Conservation (phyloP, 495 filamentous ascomycete species). For the Amorphotheca resinae region DNA sequence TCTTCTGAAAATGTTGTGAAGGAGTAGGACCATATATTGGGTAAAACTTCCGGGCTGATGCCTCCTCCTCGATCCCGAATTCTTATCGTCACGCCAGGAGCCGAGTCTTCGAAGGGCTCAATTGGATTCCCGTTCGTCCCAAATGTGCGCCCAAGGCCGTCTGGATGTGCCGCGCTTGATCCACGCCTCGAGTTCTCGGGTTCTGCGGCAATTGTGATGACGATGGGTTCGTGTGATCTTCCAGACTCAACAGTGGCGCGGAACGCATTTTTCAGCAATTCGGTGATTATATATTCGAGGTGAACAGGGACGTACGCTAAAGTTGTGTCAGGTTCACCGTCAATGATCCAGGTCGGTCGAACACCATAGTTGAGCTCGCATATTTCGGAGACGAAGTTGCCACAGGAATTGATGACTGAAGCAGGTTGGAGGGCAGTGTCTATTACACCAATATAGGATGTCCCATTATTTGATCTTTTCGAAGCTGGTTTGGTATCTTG, state of each 20-base stretch:
- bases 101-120: constrained; percentile 44
- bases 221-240: constrained; percentile 65
- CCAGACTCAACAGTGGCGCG: constrained; percentile 77
- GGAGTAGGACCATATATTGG: constrained; percentile 88
- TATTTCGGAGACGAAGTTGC: constrained; percentile 84
- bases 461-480: constrained; percentile 29
- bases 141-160: background rate
- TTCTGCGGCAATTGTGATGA: constrained; percentile 83
- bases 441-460: constrained; percentile 88
- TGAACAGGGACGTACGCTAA: constrained; percentile 93
- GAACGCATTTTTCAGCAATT: constrained; percentile 94
- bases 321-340: constrained; percentile 65
- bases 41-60: constrained; percentile 67
- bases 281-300: constrained; percentile 91
- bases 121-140: constrained; percentile 27
- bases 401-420: constrained; percentile 64
- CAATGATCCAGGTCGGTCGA: constrained; percentile 65
- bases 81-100: constrained; percentile 84
- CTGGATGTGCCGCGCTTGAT: background rate
- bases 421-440: constrained; percentile 83
- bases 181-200: constrained; percentile 33
- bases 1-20: constrained; percentile 87
- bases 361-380: constrained; percentile 94
- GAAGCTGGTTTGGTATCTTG: constrained; percentile 25
- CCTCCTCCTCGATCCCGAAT: constrained; percentile 93